phyloP scores from a whole-genome alignment of 305 asterid species.

The Solanum hybrid region DNA sequence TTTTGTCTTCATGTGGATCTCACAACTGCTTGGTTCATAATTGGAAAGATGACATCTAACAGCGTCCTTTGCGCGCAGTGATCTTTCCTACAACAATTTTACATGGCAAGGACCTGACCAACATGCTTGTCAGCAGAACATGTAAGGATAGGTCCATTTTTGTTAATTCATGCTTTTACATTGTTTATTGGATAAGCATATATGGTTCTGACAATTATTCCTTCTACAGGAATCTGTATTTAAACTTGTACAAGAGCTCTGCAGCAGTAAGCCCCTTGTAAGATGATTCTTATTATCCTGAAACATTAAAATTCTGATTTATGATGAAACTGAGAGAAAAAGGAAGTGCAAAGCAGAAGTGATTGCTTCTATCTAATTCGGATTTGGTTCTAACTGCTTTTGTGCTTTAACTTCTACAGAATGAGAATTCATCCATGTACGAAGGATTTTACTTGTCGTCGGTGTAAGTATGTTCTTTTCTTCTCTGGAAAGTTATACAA shows the following conservation, averaged over 20 bases:
- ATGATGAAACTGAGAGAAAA: neutral
- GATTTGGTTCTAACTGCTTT: constrained; percentile 18
- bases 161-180: constrained; percentile 2
- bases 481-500: neutral
- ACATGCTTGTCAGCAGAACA: constrained; percentile 58
- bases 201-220: constrained; percentile 13
- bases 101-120: constrained; percentile 66
- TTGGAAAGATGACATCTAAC: constrained; percentile 12
- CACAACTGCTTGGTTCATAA: neutral
- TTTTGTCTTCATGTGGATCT: neutral
- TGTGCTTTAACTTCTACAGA: constrained; percentile 20
- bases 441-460: constrained; percentile 27
- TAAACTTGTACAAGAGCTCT: constrained; percentile 76
- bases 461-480: constrained; percentile 21
- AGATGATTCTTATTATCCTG: constrained; percentile 22
- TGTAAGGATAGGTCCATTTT: constrained; percentile 28
- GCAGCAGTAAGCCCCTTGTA: constrained; percentile 45
- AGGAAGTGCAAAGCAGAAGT: neutral
- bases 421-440: constrained; percentile 31
- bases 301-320: neutral
- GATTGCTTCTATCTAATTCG: neutral
- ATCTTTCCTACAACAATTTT: constrained; percentile 88
- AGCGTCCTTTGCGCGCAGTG: constrained; percentile 42
- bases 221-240: constrained; percentile 41
- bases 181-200: constrained; percentile 4